phyloP scores from a whole-genome alignment of 176 grass and related monocot genomes.

The Canna indica region DNA sequence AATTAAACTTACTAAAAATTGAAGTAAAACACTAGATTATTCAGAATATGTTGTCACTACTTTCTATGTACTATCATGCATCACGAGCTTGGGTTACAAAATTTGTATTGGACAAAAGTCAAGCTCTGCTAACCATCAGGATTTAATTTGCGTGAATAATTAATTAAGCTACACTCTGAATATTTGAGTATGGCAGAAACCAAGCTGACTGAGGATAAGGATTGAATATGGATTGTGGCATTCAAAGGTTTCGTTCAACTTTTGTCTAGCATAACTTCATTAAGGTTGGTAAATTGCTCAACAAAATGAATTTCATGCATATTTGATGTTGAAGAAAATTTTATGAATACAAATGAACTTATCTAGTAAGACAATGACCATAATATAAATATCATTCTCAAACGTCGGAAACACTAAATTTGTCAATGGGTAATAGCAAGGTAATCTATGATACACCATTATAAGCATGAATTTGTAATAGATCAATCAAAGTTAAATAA shows the following conservation, averaged over 20 bases:
- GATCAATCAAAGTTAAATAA: too few relatives aligned
- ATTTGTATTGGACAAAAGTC: background rate
- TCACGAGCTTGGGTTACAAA: background rate
- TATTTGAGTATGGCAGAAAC: background rate
- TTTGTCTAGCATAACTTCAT: background rate
- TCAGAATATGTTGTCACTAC: too few relatives aligned
- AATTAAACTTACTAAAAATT: background rate
- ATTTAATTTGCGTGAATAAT: background rate
- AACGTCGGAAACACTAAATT: too few relatives aligned
- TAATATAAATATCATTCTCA: background rate
- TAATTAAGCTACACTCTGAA: background rate
- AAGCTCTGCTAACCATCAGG: background rate
- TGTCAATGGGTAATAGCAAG: too few relatives aligned
- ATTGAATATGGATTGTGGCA: background rate
- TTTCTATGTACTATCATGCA: background rate
- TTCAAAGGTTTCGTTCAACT: background rate
- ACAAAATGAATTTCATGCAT: background rate
- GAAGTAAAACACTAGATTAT: background rate
- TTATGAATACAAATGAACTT: background rate
- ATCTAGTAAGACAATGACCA: background rate
- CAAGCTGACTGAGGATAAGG: background rate
- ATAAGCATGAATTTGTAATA: too few relatives aligned
- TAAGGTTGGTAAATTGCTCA: background rate
- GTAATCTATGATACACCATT: too few relatives aligned
- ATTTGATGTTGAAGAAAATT: background rate